These are phyloP conservation scores for Saussurea involucrata DNA, from an alignment of 129 eudicot genomes.

Conservation along the genomic window DNA sequence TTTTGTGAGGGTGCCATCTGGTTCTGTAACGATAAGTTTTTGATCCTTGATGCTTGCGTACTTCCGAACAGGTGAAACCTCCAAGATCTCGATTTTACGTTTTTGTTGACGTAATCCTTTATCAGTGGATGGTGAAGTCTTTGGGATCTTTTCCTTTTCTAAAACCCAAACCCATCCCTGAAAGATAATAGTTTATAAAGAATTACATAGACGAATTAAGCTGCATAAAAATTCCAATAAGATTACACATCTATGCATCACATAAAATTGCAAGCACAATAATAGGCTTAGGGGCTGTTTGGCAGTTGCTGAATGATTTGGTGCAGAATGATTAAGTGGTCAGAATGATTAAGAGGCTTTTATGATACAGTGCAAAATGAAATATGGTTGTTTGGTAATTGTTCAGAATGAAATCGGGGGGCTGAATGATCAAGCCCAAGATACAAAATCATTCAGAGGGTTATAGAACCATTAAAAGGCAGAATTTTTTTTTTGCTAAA, in stretches of 20 bases:
- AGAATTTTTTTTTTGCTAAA: too few relatives aligned
- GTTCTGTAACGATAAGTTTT: conserved; percentile 51
- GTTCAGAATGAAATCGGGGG: too few relatives aligned
- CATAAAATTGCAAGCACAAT: background rate
- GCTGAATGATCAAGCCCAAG: too few relatives aligned
- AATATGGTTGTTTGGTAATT: too few relatives aligned
- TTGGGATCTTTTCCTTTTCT: conserved; percentile 69
- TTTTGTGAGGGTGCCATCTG: conserved; percentile 52
- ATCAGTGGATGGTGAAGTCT: conserved; percentile 37
- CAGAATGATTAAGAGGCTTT: too few relatives aligned
- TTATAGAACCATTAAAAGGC: too few relatives aligned
- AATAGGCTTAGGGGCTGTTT: too few relatives aligned
- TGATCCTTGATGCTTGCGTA: conserved; percentile 74
- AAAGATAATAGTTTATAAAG: background rate
- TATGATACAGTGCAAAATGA: too few relatives aligned
- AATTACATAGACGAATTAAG: background rate
- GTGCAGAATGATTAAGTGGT: too few relatives aligned
- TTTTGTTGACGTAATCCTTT: conserved; percentile 53
- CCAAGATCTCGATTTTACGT: conserved; percentile 61
- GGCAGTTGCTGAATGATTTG: too few relatives aligned
- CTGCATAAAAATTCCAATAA: background rate
- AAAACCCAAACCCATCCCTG: conserved; percentile 88
- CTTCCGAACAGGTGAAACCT: conserved; percentile 72
- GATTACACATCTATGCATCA: background rate
- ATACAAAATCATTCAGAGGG: too few relatives aligned